Evolutionary conservation across 208 protist species (phyloP).

Genomic region (Trypanosoma caninum): DNA sequence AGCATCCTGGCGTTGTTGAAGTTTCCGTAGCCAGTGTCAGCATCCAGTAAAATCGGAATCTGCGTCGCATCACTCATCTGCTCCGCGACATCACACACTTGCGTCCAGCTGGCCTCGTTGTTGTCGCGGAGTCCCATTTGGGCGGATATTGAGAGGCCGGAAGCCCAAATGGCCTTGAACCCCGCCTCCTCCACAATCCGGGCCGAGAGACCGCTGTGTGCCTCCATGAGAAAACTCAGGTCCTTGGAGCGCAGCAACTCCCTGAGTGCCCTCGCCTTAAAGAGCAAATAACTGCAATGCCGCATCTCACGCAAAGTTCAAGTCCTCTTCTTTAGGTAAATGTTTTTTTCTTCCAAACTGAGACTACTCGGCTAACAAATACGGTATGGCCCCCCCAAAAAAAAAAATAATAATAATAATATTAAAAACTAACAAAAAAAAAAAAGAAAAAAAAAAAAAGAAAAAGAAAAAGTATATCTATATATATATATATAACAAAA

Average conservation of each 20-base stretch:
- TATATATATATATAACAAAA: background rate
- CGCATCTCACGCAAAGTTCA: constrained; percentile 6
- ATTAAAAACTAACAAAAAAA: background rate
- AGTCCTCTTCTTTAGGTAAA: background rate
- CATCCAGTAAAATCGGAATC: constrained; percentile 76
- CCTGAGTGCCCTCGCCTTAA: constrained; percentile 25
- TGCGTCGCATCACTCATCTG: constrained; percentile 63
- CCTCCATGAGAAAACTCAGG: constrained; percentile 61
- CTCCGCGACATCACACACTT: constrained; percentile 58
- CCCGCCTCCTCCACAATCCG: constrained; percentile 62
- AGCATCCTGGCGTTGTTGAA: constrained; percentile 71
- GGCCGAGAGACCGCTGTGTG: constrained; percentile 76
- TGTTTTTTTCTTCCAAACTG: constrained; percentile 9
- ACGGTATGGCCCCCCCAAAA: no score
- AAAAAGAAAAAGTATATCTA: background rate
- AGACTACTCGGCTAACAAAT: no score
- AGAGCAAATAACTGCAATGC: constrained; percentile 28
- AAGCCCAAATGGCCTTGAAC: constrained; percentile 77
- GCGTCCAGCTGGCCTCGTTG: constrained; percentile 70
- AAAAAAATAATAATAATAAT: background rate
- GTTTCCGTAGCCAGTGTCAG: constrained; percentile 83
- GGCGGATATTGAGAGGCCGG: constrained; percentile 70
- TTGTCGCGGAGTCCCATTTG: constrained; percentile 66
- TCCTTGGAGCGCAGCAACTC: constrained; percentile 18
- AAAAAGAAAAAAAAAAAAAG: background rate